Evolutionary conservation across 371 early-diverging fungal genomes (phyloP).

Genomic region (Rhizopus arrhizus): DNA sequence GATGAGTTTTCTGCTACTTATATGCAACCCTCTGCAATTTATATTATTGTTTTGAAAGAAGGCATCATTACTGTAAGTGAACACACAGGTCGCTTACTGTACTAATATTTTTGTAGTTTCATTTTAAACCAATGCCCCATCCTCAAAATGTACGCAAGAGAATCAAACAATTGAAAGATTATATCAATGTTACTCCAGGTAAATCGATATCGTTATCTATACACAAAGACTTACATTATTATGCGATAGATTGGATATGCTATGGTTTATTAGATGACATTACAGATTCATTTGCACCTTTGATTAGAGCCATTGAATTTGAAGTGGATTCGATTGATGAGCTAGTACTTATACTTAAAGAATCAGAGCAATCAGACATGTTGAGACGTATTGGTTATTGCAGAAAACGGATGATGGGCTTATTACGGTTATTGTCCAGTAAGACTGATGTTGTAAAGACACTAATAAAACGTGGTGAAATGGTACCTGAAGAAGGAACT

Average conservation of each 20-base stretch:
- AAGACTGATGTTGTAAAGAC: slow-evolving; percentile 85
- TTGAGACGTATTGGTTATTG: slow-evolving; percentile 83
- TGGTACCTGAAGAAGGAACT: slow-evolving; percentile 40
- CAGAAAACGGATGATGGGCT: slow-evolving; percentile 76
- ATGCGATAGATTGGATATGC: slow-evolving; percentile 78
- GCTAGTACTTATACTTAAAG: slow-evolving; percentile 84
- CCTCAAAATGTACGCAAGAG: slow-evolving; percentile 75
- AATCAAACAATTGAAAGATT: slow-evolving; percentile 70
- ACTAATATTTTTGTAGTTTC: slow-evolving; percentile 53
- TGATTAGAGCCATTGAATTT: slow-evolving; percentile 77
- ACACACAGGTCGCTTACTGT: background rate
- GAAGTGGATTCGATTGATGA: slow-evolving; percentile 93
- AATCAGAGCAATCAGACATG: slow-evolving; percentile 89
- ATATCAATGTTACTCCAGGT: slow-evolving; percentile 65
- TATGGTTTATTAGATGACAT: slow-evolving; percentile 88
- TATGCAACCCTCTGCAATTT: slow-evolving; percentile 78
- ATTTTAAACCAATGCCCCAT: slow-evolving; percentile 72
- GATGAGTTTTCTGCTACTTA: slow-evolving; percentile 67
- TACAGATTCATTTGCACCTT: slow-evolving; percentile 81
- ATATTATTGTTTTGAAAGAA: slow-evolving; percentile 79
- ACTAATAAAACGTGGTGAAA: slow-evolving; percentile 74
- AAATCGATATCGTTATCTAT: slow-evolving; percentile 5
- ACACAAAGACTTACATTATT: background rate
- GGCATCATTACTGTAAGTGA: slow-evolving; percentile 75
- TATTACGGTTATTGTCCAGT: slow-evolving; percentile 71